Percentiles rank a stretch among this genome's conserved stretches.
Evolutionary conservation across 176 grass and related monocot genomes (phyloP).

Genomic region (Phyllostachys edulis): DNA sequence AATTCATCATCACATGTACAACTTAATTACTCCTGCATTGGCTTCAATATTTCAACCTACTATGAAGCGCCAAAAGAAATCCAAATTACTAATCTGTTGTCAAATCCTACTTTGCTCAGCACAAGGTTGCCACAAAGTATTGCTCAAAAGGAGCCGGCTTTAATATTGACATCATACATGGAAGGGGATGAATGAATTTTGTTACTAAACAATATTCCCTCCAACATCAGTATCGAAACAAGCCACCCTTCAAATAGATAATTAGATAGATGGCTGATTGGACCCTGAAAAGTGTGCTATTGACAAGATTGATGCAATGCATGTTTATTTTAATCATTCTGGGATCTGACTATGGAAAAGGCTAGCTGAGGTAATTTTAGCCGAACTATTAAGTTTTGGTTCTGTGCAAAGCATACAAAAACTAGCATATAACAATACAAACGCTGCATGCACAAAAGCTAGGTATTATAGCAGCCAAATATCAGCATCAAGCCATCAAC

Average conservation of each 20-base stretch:
- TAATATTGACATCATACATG: background rate
- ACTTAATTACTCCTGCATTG: background rate
- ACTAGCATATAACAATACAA: background rate
- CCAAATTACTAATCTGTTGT: background rate
- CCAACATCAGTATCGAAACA: no score
- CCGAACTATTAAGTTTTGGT: background rate
- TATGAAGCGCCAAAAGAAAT: background rate
- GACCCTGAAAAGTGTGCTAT: background rate
- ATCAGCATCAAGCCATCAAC: background rate
- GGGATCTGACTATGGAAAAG: background rate
- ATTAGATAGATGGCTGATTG: background rate
- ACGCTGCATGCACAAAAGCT: background rate
- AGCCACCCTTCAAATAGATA: no score
- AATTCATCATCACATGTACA: background rate
- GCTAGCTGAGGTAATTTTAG: background rate
- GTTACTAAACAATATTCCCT: background rate
- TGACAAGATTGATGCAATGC: background rate
- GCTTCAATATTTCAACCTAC: background rate
- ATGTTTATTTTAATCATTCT: background rate
- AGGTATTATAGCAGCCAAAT: conserved; percentile 4
- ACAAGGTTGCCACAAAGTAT: background rate
- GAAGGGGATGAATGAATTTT: background rate
- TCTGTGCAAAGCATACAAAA: background rate
- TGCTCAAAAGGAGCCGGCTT: background rate
- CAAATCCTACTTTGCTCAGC: background rate